Evolutionary conservation across 305 asterid species (phyloP), one percentile per base, ranked within the genome.

Genomic region (Fraxinus platypoda): DNA sequence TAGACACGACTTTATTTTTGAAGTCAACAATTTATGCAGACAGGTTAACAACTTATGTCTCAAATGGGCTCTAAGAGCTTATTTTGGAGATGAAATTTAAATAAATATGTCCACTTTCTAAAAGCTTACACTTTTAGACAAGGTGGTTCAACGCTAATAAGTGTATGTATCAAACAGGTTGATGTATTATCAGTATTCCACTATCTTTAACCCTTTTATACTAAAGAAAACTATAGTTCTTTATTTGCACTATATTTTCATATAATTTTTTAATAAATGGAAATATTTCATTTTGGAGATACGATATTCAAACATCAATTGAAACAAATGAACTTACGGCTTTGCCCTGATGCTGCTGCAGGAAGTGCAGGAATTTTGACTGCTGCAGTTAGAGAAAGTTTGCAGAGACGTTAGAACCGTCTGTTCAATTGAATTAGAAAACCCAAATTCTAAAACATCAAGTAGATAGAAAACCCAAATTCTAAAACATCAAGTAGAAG

Each of bases 361-460:
- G 99, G 98, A 85, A 96, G 99, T 54, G 99, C 99, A 11, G 99
- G 99, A 84, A 96, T 87, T 84, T 89, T 94, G 87, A 94, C 83
- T 28, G 97, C 99, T 94, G 97, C 87, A 83, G 83, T 9, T 38
- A 46, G 38, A 89, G 79, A 87, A 34, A 21, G 66, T 72, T 38
- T 13, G 57, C 19, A 28, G 2, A 26, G 21, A 30, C 34, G 26
- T 68, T 30, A 68, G 74, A 68, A 68, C 74, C 15, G 9, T 68
- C 31, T 3, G 2, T 68, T 34, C 74, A 26, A 68, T 28, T 15
- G 34, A 64, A 68, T 66, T 66, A 4, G 31, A 26, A 64, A 26
- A 66, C 1, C n/a, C 28, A 33, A 54, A 25, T 30, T 28, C 6
- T 5, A 68, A 68, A 30, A 30, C n/a, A 5, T 26, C 38, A 34